Conservation (phyloP, 257 asterid species). For the Fraxinus anomala region DNA sequence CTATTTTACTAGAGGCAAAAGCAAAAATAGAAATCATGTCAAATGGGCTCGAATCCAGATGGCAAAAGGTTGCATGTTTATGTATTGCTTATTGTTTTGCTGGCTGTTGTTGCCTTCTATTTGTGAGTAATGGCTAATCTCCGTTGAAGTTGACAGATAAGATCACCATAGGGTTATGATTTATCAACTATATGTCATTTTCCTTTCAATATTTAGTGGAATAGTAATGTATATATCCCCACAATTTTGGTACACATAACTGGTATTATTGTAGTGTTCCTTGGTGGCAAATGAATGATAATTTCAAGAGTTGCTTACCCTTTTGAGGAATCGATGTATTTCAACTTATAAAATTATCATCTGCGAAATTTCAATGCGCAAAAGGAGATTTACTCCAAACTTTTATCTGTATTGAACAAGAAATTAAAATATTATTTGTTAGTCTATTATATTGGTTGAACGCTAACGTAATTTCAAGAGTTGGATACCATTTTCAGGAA, state of each 20-base stretch:
- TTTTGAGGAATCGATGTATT: too few species aligned
- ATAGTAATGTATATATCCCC: background rate
- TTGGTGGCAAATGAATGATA: background rate
- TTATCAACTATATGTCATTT: constrained; percentile 5
- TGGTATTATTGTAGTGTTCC: constrained; percentile 10
- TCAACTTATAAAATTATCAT: too few species aligned
- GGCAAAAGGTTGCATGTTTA: constrained; percentile 7
- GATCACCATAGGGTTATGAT: constrained; percentile 19
- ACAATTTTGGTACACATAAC: constrained; percentile 5
- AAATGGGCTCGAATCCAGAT: constrained; percentile 23
- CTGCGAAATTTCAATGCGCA: too few species aligned
- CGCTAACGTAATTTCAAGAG: background rate
- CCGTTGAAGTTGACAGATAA: background rate
- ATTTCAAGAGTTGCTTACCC: background rate
- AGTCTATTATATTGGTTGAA: too few species aligned
- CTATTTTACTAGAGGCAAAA: too few species aligned
- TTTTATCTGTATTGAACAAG: too few species aligned
- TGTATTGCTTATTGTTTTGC: background rate
- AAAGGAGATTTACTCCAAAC: too few species aligned
- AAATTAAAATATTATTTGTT: too few species aligned
- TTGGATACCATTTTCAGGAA: too few species aligned
- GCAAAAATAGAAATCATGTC: background rate
- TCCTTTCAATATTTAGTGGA: background rate
- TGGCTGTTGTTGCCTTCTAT: constrained; percentile 18
- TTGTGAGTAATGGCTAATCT: constrained; percentile 10